A percentile compares a stretch with the other conserved stretches of the same genome.
Conservation (phyloP, 352 stramenopile genomes). For the Phytophthora boehmeriae region DNA sequence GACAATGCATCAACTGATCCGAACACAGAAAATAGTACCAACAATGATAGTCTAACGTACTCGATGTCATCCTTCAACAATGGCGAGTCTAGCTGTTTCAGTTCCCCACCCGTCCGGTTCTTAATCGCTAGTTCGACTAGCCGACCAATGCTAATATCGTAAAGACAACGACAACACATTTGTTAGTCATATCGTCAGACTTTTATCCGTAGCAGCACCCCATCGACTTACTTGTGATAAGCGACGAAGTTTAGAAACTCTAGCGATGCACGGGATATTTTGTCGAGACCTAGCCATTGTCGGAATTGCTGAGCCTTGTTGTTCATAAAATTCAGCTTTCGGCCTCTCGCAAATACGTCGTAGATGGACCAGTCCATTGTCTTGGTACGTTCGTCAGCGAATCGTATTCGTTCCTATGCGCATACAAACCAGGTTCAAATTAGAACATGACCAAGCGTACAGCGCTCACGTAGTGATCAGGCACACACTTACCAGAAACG, state of each 20-base stretch:
- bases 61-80: constrained; percentile 67
- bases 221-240: constrained; percentile 75
- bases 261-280: constrained; percentile 71
- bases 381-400: constrained; percentile 83
- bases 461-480: too few relatives aligned
- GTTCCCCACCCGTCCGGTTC: constrained; percentile 53
- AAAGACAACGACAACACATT: neutral
- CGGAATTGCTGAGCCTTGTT: constrained; percentile 69
- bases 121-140: constrained; percentile 87
- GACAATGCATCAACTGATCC: neutral
- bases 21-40: neutral
- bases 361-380: constrained; percentile 87
- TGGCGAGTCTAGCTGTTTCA: constrained; percentile 56
- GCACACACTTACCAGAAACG: constrained; percentile 63
- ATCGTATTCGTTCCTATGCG: constrained; percentile 77
- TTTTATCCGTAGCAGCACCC: neutral
- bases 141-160: constrained; percentile 76
- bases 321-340: constrained; percentile 87
- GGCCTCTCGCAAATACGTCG: constrained; percentile 75
- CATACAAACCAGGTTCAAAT: constrained; percentile 1
- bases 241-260: constrained; percentile 89
- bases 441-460: neutral
- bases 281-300: constrained; percentile 70
- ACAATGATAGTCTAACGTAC: constrained; percentile 33
- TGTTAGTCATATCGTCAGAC: neutral